phyloP scores from a whole-genome alignment of 106 monocot species.

The Phalaenopsis equestris region DNA sequence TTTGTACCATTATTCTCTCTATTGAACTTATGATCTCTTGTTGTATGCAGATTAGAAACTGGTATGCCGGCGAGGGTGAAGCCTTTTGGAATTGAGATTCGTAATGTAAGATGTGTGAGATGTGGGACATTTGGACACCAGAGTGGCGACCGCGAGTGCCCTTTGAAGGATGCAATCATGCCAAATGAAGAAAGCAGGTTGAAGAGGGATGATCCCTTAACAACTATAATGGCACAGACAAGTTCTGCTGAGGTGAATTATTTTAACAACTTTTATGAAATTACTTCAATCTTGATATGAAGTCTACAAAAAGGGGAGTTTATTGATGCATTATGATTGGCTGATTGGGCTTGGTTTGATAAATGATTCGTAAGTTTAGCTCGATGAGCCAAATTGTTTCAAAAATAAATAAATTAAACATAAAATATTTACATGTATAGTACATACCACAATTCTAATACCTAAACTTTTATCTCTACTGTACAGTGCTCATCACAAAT shows the following conservation, averaged over 20 bases:
- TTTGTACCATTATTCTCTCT: not conserved
- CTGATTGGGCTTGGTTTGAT: too few species aligned
- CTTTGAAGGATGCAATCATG: conserved; percentile 93
- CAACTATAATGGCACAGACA: conserved; percentile 76
- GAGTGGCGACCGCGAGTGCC: conserved; percentile 96
- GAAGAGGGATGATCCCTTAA: conserved; percentile 96
- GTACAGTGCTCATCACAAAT: too few species aligned
- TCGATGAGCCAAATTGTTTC: too few species aligned
- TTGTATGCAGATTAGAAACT: conserved; percentile 61
- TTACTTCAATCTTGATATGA: not conserved
- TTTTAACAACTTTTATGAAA: not conserved
- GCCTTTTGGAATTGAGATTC: conserved; percentile 91
- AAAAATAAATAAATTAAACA: too few species aligned
- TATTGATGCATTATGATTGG: too few species aligned
- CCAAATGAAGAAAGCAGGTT: conserved; percentile 86
- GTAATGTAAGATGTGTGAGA: conserved; percentile 93
- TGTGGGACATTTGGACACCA: conserved; percentile 90
- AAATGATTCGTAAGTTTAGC: too few species aligned
- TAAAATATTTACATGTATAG: too few species aligned
- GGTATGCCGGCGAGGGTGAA: conserved; percentile 76
- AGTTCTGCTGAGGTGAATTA: conserved; percentile 56
- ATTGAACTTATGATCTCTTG: not conserved
- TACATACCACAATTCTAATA: too few species aligned
- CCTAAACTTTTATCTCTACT: too few species aligned
- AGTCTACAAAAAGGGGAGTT: too few species aligned